Percentiles rank a stretch among this genome's conserved stretches.
These are phyloP conservation scores for Vararia minispora DNA, from an alignment of 768 basidiomycete genomes.

Conservation along the genomic window DNA sequence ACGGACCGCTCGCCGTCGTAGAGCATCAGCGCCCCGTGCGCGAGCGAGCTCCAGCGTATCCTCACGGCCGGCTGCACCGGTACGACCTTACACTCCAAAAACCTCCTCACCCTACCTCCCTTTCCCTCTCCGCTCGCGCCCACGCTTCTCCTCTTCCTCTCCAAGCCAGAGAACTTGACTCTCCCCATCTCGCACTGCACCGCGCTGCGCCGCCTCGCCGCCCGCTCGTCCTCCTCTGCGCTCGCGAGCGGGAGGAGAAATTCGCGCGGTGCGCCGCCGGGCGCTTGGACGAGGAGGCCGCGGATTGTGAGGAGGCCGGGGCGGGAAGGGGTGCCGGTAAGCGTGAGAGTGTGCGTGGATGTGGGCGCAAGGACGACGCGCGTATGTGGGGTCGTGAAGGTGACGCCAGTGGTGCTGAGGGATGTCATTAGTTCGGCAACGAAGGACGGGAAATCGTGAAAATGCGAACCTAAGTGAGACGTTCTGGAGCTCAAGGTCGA, in stretches of 20 bases:
- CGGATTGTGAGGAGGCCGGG: slow-evolving; percentile 61
- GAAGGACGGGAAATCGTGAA: too few species aligned
- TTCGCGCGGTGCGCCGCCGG: slow-evolving; percentile 58
- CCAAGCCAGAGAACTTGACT: slow-evolving; percentile 65
- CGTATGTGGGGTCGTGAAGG: slow-evolving; percentile 55
- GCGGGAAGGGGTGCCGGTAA: slow-evolving; percentile 55
- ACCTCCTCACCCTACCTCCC: too few species aligned
- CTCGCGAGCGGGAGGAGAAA: slow-evolving; percentile 69
- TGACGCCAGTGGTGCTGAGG: slow-evolving; percentile 68
- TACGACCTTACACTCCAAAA: slow-evolving; percentile 75
- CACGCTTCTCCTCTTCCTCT: slow-evolving; percentile 31
- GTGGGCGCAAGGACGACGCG: slow-evolving; percentile 62
- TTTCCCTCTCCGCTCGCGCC: slow-evolving; percentile 14
- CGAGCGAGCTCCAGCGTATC: slow-evolving; percentile 80
- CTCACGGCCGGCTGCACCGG: slow-evolving; percentile 82
- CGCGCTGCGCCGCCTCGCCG: slow-evolving; percentile 44
- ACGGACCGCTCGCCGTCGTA: slow-evolving; percentile 88
- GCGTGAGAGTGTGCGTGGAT: slow-evolving; percentile 58
- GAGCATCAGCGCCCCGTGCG: slow-evolving; percentile 89
- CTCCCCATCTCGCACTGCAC: slow-evolving; percentile 57
- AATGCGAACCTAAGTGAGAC: slow-evolving; percentile 63
- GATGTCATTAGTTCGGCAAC: slow-evolving; percentile 7
- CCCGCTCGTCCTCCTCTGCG: slow-evolving; percentile 56
- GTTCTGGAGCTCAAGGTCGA: slow-evolving; percentile 81
- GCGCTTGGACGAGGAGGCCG: slow-evolving; percentile 71